Conservation (phyloP, 2,329 filamentous ascomycete genomes). For the Decorospora gaudefroyi region DNA sequence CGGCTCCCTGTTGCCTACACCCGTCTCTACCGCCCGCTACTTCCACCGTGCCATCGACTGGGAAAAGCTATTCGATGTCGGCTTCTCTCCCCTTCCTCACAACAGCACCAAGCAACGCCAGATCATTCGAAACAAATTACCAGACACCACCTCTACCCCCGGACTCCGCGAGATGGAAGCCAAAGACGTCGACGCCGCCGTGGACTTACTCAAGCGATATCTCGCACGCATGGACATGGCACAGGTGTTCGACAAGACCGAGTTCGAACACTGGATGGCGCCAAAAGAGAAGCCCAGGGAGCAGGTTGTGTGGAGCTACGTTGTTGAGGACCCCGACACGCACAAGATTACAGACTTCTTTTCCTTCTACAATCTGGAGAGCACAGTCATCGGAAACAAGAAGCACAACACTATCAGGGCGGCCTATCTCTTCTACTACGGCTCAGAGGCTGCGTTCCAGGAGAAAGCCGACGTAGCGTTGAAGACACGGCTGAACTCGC, state of each 20-base stretch:
- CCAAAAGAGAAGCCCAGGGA: slow-evolving; percentile 63
- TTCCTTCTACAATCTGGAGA: slow-evolving; percentile 95
- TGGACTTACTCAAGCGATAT: slow-evolving; percentile 75
- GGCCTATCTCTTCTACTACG: slow-evolving; percentile 98
- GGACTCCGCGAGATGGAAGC: slow-evolving; percentile 80
- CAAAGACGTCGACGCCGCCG: slow-evolving; percentile 76
- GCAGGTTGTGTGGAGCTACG: slow-evolving; percentile 91
- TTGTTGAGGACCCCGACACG: slow-evolving; percentile 72
- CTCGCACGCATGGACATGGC: slow-evolving; percentile 80
- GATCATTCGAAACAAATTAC: slow-evolving; percentile 82
- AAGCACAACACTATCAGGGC: slow-evolving; percentile 81
- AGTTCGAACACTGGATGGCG: slow-evolving; percentile 86
- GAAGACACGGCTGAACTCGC: slow-evolving; percentile 76
- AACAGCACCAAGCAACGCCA: slow-evolving; percentile 85
- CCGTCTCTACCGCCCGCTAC: slow-evolving; percentile 91
- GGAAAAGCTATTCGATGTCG: slow-evolving; percentile 93
- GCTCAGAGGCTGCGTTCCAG: slow-evolving; percentile 74
- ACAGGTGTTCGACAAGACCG: slow-evolving; percentile 76
- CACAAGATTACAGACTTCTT: slow-evolving; percentile 94
- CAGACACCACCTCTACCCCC: slow-evolving; percentile 70
- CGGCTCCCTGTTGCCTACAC: slow-evolving; percentile 86
- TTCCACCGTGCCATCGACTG: slow-evolving; percentile 94
- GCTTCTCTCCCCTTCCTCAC: slow-evolving; percentile 85
- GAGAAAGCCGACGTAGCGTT: slow-evolving; percentile 62
- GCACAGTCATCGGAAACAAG: slow-evolving; percentile 81